These are phyloP conservation scores for Quercus lobata DNA, from an alignment of 331 rosid genomes.

Conservation along the genomic window DNA sequence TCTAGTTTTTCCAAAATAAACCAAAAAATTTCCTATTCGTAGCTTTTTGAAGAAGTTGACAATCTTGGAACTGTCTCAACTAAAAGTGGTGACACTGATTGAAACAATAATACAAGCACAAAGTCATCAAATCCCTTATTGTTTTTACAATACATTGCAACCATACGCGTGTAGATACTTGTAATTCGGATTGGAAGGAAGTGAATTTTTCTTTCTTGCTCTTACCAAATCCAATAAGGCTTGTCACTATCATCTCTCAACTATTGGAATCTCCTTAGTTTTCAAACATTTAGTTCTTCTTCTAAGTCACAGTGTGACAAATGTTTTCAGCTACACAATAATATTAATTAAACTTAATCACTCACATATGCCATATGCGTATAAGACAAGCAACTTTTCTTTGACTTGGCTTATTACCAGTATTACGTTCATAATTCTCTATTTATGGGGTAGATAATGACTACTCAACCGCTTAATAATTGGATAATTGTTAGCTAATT, in stretches of 20 bases:
- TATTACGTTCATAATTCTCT: not conserved
- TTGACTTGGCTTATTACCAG: not conserved
- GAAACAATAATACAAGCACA: slow-evolving; percentile 17
- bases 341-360: not conserved
- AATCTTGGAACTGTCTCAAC: slow-evolving; percentile 26
- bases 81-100: slow-evolving; percentile 36
- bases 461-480: not conserved
- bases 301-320: not conserved
- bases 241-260: slow-evolving; percentile 6
- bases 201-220: slow-evolving; percentile 4
- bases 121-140: slow-evolving; percentile 5
- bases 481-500: not conserved
- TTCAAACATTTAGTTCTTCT: not conserved
- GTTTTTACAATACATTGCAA: slow-evolving; percentile 4
- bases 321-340: not conserved
- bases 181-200: not conserved
- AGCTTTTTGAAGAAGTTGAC: slow-evolving; percentile 38
- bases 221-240: slow-evolving; percentile 30
- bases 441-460: not conserved
- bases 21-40: slow-evolving; percentile 13
- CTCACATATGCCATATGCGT: not conserved
- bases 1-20: not conserved
- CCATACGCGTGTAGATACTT: slow-evolving; percentile 23
- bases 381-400: not conserved
- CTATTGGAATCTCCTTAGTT: not conserved